These are phyloP conservation scores for Phytophthora podocarpi DNA, from an alignment of 352 stramenopile genomes.

Conservation along the genomic window DNA sequence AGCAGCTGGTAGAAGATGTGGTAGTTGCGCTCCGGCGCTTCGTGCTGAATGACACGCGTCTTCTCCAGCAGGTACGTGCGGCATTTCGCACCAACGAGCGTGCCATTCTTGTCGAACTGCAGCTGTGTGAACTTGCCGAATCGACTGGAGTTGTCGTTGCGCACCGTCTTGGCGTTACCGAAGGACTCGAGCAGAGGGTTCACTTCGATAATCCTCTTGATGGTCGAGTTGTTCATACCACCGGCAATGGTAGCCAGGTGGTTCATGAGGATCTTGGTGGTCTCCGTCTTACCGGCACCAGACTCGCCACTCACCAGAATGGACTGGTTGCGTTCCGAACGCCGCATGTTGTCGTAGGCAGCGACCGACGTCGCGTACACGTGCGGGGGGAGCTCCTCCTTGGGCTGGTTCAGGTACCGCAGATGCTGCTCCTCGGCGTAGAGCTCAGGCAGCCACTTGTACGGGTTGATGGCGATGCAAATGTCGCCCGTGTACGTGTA, in stretches of 20 bases:
- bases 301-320: constrained; percentile 89
- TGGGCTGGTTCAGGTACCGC: constrained; percentile 76
- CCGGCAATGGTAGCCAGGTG: constrained; percentile 82
- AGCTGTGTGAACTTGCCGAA: constrained; percentile 99
- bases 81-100: constrained; percentile 92
- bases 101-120: constrained; percentile 86
- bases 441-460: constrained; percentile 90
- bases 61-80: constrained; percentile 98
- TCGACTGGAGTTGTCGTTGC: constrained; percentile 97
- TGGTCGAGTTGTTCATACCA: constrained; percentile 91
- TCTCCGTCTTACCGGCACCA: constrained; percentile 94
- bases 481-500: constrained; percentile 98
- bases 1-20: constrained; percentile 96
- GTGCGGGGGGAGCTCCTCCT: constrained; percentile 81
- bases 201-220: constrained; percentile 96
- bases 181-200: constrained; percentile 99
- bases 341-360: constrained; percentile 81
- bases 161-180: constrained; percentile 97
- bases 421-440: constrained; percentile 83
- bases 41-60: constrained; percentile 95
- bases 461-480: constrained; percentile 97
- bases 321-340: constrained; percentile 76
- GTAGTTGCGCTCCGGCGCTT: constrained; percentile 94
- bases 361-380: constrained; percentile 82
- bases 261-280: constrained; percentile 93